These are phyloP conservation scores for Annulohypoxylon nitens DNA, from an alignment of 495 filamentous ascomycete genomes.

Conservation along the genomic window DNA sequence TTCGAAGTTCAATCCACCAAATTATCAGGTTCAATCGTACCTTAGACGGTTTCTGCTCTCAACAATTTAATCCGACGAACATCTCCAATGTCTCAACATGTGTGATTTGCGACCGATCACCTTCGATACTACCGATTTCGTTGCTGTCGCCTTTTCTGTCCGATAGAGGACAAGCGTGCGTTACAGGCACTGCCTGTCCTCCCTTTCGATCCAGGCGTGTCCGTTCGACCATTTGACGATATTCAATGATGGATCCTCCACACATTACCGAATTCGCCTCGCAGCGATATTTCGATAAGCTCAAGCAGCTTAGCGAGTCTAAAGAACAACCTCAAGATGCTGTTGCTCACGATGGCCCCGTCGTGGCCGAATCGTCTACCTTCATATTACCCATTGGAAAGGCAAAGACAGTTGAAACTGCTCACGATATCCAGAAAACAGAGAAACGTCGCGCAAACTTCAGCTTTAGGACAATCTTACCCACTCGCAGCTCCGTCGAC, in stretches of 20 bases:
- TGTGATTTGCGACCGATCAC: slow-evolving; percentile 56
- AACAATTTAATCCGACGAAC: slow-evolving; percentile 23
- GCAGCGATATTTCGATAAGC: slow-evolving; percentile 66
- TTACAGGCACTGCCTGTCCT: slow-evolving; percentile 45
- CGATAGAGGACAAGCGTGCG: slow-evolving; percentile 55
- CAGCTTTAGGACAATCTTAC: slow-evolving; percentile 49
- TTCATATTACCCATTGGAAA: slow-evolving; percentile 61
- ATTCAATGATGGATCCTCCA: slow-evolving; percentile 63
- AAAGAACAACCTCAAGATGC: slow-evolving; percentile 48
- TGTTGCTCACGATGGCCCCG: slow-evolving; percentile 40
- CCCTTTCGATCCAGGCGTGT: slow-evolving; percentile 44
- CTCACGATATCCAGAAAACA: slow-evolving; percentile 48
- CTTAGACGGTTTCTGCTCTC: slow-evolving; percentile 22
- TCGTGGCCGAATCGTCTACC: slow-evolving; percentile 43
- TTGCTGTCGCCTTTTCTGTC: slow-evolving; percentile 50
- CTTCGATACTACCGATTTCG: slow-evolving; percentile 50
- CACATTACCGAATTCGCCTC: slow-evolving; percentile 71
- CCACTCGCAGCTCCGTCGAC: slow-evolving; percentile 47
- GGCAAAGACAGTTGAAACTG: slow-evolving; percentile 41
- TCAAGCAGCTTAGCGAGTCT: slow-evolving; percentile 55
- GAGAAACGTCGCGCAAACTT: slow-evolving; percentile 54
- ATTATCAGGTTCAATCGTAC: slow-evolving; percentile 24
- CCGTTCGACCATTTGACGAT: slow-evolving; percentile 31
- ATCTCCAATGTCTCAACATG: slow-evolving; percentile 61
- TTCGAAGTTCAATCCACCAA: slow-evolving; percentile 10